Evolutionary conservation across 352 stramenopile genomes (phyloP), one percentile per base, ranked within the genome.

Genomic region (Phytopythium montanum): DNA sequence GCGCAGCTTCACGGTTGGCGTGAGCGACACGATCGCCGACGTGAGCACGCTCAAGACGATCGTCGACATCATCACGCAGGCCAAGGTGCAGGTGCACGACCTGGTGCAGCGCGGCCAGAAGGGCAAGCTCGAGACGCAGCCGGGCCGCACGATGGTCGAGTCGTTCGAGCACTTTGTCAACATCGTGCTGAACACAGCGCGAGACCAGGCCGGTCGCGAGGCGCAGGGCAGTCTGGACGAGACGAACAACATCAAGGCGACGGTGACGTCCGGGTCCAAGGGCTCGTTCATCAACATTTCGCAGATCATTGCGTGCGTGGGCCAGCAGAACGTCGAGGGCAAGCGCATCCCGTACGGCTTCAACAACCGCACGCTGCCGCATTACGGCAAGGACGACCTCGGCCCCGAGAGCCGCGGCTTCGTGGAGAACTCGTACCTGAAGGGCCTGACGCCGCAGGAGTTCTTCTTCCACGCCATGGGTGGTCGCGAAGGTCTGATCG

Each of bases 401-500:
- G 97, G 97, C 26, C 95, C 97, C 0, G 97, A 99, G 68, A 98
- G 89, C 69, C 88, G 97, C 71, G 98, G 98, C 36, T 99, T 99
- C 65, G 97, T 99, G 36, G 97, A 99, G 71, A 99, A 99, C 75
- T 99, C 94, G 51, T 99, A 99, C 70, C 72, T 99, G 51, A 97
- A 97, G 69, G 91, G 91, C 54, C 64, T 97, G 70, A 95, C 87
- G 16, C 90, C 91, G 14, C 85, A 95, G 39, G 98, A 99, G 76
- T 99, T 99, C 69, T 99, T 99, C 73, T 99, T 99, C 72, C 97
- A 99, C 82, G 97, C 98, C 25, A 99, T 99, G 97, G 96, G 96
- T 89, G 97, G 97, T 80, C 92, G 96, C 70, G 97, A 99, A 91
- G 98, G 95, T 92, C 79, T 98, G 54, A 99, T 99, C 79, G 98